Evolutionary conservation across 345 rosid genomes (phyloP), one percentile per base, ranked within the genome.

Genomic region (Iberis pinnata): DNA sequence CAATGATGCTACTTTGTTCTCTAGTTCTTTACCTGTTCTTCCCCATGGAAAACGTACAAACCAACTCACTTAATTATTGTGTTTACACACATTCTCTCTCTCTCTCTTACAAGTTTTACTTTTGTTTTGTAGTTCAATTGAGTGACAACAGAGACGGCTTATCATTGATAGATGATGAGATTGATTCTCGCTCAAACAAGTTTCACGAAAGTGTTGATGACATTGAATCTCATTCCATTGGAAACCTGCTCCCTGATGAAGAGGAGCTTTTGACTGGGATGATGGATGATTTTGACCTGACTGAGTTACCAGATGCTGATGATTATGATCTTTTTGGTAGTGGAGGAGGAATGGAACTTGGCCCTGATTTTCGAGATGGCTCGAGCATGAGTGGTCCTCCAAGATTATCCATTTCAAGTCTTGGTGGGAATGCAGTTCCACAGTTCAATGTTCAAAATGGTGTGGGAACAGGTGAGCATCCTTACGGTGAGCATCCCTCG

Each of bases 271-370:
- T 85, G 48, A 78, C 89, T 10, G 89, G 87, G 22, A 53, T 85
- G 61, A 80, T 76, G 81, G 89, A 82, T 53, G 89, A 82, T 69
- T 73, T 85, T 60, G 89, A 85, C 60, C 65, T 82, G 5, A 61
- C 72, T 26, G 74, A 80, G 39, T 44, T 82, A 69, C 89, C 87
- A 61, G 95, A 82, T 53, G 56, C 78, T 64, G 95, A 84, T 61
- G 89, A 85, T 13, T 70, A 65, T 55, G 89, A 85, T 68, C 69
- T 85, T 38, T 85, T 85, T 53, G 89, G 84, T 36, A 80, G 95
- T 27, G 81, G 89, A 43, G 95, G 95, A 25, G 95, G 95, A n/a
- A 78, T 85, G 95, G 95, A 85, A 41, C 70, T 85, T 49, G 95
- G 82, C 42, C 17, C 57, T 40, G 80, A 78, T 27, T 58, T 51